Conservation (phyloP, 2,329 filamentous ascomycete species). For the Cercospora sojina region DNA sequence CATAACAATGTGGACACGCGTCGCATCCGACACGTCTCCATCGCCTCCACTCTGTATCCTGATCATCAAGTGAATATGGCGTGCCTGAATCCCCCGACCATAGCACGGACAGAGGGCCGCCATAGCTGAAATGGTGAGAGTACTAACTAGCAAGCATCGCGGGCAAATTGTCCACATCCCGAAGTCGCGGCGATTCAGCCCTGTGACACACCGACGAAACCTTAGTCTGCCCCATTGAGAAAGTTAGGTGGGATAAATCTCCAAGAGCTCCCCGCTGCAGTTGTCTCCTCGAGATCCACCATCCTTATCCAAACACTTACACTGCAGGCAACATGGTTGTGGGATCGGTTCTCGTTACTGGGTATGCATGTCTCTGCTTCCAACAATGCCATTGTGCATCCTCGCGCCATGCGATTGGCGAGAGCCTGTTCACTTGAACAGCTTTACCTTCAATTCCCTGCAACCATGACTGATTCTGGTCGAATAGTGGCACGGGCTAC, state of each 20-base stretch:
- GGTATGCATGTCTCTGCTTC: slow-evolving; percentile 19
- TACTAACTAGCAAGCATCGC: slow-evolving; percentile 1
- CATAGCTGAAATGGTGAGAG: not conserved
- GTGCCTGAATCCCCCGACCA: not conserved
- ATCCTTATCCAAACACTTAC: not conserved
- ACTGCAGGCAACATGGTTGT: slow-evolving; percentile 26
- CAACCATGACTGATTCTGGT: slow-evolving; percentile 10
- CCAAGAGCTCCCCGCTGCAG: not conserved
- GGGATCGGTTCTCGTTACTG: slow-evolving; percentile 30
- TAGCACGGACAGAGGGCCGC: not conserved
- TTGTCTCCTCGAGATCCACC: not conserved
- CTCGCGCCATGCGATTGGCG: not conserved
- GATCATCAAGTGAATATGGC: not conserved
- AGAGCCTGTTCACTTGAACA: not conserved
- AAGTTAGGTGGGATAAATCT: not conserved
- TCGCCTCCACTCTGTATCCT: not conserved
- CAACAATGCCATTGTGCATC: not conserved
- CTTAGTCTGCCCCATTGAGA: slow-evolving; percentile 1
- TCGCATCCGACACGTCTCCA: not conserved
- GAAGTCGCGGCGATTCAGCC: slow-evolving; percentile 11
- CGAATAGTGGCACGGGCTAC: slow-evolving; percentile 86
- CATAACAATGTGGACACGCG: not conserved
- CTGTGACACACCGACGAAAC: slow-evolving; percentile 2
- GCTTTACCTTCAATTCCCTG: not conserved
- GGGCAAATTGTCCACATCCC: slow-evolving; percentile 11